Base-by-base conservation (phyloP, 257 asterid genomes). In the Parsonsia alboflavescens region DNA sequence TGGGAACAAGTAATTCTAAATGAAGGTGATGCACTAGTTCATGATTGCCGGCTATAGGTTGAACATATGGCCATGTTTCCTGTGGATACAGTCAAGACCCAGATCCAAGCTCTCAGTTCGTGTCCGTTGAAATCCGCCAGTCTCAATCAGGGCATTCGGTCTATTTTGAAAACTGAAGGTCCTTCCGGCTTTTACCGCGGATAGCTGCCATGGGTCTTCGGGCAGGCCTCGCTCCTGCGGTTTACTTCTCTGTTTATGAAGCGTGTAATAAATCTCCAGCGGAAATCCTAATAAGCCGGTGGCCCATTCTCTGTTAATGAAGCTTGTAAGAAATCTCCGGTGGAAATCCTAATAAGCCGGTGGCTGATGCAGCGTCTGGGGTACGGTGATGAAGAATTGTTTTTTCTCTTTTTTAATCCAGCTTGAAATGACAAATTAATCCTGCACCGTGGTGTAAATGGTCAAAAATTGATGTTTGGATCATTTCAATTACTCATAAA, bases 41-140 rank as follows among this genome's bases (percentile, higher is more conserved):
- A 95, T 92, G 99, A 79, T 95, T 52, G 92, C 97, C 77, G 99
- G 99, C 73, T 90, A 97, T 56, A 71, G 91, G 90, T 89, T 56
- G 98, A 95, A 78, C 99, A 95, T 82, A 95, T 90, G 99, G 88
- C 96, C 2, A 95, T 95, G 99, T 95, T 95, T 78, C 99, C 99
- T 7, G 87, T 95, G 30, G 99, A 95, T 76, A 95, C 99, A 1
- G 64, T 95, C 45, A 95, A 95, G 58, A 92, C 98, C 69, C 98
- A 82, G 70, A 95, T 95, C 96, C 98, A 92, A 85, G 99, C 96
- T 42, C 76, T 95, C 48, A 96, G 93, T 4, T 84, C 97, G 45
- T 92, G 97, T 82, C 98, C 98, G 0, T 76, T 95, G 15, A 88
- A 89, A 80, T 85, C 96, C 39, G 97, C 86, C 7, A 64, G 91